Percentiles rank a stretch among this genome's conserved stretches.
Evolutionary conservation across 1,139 yeast genomes (phyloP).

Genomic region (Geotrichum cucujoidarum): DNA sequence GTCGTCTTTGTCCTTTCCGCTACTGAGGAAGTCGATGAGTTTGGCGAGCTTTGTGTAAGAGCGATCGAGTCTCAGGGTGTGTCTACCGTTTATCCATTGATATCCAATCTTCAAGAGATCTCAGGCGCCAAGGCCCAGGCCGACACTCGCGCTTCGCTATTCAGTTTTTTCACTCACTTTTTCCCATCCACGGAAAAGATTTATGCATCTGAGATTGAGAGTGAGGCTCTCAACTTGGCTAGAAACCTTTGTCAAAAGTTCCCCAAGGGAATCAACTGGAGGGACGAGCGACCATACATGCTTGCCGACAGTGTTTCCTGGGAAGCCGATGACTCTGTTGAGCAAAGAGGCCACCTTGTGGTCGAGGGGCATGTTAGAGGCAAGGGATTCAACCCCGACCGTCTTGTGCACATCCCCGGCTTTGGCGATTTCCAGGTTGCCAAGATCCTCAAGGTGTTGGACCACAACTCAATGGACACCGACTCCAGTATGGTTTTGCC

Average conservation of each 20-base stretch:
- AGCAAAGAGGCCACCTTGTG: constrained; percentile 43
- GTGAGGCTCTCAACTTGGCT: constrained; percentile 67
- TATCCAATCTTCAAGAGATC: constrained; percentile 62
- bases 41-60: constrained; percentile 86
- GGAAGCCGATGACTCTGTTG: constrained; percentile 38
- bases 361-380: constrained; percentile 88
- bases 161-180: constrained; percentile 80
- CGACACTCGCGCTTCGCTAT: constrained; percentile 74
- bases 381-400: constrained; percentile 67
- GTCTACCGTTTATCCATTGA: constrained; percentile 72
- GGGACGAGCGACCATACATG: constrained; percentile 84
- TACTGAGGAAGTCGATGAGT: constrained; percentile 69
- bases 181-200: constrained; percentile 82
- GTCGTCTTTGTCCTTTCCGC: constrained; percentile 86
- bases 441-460: constrained; percentile 39
- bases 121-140: constrained; percentile 73
- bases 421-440: constrained; percentile 83
- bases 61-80: constrained; percentile 91
- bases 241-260: constrained; percentile 77
- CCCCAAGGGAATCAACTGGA: constrained; percentile 85
- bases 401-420: constrained; percentile 81
- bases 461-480: constrained; percentile 34
- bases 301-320: constrained; percentile 63
- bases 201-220: constrained; percentile 59
- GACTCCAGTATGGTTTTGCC: constrained; percentile 39